These are phyloP conservation scores for Leccinum incarnatum DNA, from an alignment of 768 basidiomycete genomes.

Conservation along the genomic window DNA sequence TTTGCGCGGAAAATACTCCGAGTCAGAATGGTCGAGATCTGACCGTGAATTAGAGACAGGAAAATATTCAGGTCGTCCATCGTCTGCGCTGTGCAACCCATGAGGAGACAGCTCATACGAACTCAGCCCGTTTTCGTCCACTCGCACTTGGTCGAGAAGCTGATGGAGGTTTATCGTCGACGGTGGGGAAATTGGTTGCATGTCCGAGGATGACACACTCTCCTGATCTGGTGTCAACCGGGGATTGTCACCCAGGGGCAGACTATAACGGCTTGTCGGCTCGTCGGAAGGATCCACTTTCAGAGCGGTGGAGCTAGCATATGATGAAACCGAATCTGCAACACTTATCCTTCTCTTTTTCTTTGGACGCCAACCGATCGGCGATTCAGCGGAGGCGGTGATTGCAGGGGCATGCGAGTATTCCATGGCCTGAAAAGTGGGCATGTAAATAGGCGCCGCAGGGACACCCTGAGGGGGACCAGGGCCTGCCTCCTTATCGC, in stretches of 20 bases:
- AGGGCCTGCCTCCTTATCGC: constrained; percentile 34
- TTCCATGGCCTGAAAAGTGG: constrained; percentile 40
- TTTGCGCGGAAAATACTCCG: constrained; percentile 25
- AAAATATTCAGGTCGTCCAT: constrained; percentile 33
- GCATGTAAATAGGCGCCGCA: constrained; percentile 38
- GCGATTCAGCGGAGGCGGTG: constrained; percentile 30
- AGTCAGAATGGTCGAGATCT: constrained; percentile 31
- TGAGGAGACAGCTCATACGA: constrained; percentile 28
- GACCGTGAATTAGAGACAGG: constrained; percentile 36
- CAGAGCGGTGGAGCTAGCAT: constrained; percentile 27
- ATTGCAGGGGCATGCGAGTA: constrained; percentile 35
- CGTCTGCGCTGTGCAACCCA: constrained; percentile 17
- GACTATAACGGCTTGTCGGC: constrained; percentile 13
- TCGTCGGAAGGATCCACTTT: constrained; percentile 27
- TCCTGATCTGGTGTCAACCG: constrained; percentile 33
- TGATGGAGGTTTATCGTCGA: constrained; percentile 29
- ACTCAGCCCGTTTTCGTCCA: constrained; percentile 23
- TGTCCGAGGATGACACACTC: constrained; percentile 33
- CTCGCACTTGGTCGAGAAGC: constrained; percentile 23
- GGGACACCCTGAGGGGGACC: constrained; percentile 22
- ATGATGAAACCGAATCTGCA: constrained; percentile 35
- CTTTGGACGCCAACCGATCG: constrained; percentile 28
- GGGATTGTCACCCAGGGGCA: constrained; percentile 28
- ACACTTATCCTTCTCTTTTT: constrained; percentile 37
- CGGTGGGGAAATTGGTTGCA: constrained; percentile 33